Evolutionary conservation across 306 rosid species (phyloP), one percentile per base, ranked within the genome.

Genomic region (Notholithocarpus densiflorus): DNA sequence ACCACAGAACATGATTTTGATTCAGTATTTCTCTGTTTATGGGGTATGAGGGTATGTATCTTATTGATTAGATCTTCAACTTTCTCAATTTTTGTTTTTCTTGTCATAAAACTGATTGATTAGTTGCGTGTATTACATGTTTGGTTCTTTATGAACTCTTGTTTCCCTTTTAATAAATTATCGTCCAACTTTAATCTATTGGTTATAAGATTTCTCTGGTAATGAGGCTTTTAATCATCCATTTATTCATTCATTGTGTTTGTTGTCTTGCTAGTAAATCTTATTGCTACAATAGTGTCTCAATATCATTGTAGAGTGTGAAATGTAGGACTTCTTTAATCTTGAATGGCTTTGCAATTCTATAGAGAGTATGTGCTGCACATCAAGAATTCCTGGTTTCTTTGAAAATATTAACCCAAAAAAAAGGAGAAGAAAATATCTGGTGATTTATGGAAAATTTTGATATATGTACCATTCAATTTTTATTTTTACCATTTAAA

Each of bases 181-280:
- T 68, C 15, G 40, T 15, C 40, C 37, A 5, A 14, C 37, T 27
- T 62, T 26, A 62, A 62, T 62, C 37, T 6, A 27, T 27, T 62
- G 40, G 17, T 17, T 27, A 26, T 26, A 15, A 24, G 37, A 27
- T 23, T 62, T 62, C 68, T 27, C 34, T 24, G 68, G 15, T 61
- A 27, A 27, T 19, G 18, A 15, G 20, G n/a, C 29, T 11, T 26
- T 15, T 19, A 10, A 32, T 68, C 20, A 3, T 19, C 12, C 45
- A 66, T 66, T 66, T 48, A 66, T 32, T 66, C 72, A 66, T 32
- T 66, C 52, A 31, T 66, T 66, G 72, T 66, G 10, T 66, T 21
- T 19, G 34, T 32, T 19, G n/a, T 34, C 72, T 32, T n/a, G 52
- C 52, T 34, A 23, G 15, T 66, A 34, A 68, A 19, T 34, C 37